Base-by-base conservation (phyloP, 306 rosid genomes). In the Lotus japonicus region DNA sequence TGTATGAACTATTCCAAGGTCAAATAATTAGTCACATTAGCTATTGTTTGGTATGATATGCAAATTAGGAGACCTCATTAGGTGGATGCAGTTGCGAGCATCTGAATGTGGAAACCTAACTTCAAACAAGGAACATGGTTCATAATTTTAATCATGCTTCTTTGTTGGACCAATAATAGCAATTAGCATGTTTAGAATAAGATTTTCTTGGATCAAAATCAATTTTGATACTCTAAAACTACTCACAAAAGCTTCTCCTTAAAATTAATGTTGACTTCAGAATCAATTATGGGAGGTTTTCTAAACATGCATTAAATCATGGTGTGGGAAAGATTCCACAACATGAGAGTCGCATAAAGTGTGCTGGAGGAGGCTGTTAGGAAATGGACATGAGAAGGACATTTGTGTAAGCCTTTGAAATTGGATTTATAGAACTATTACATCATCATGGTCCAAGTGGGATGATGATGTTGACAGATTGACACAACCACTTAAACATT, bases 291-390 rank as follows among this genome's bases (percentile, higher is more conserved):
- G 36, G 0, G 5, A 31, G 7, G 36, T 5, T 6, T 31, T 31
- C 5, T 31, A 31, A 31, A 31, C 36, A 31, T 31, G 1, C 0
- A 31, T 5, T 31, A 13, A 74, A 70, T 69, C 35, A 54, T 62
- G 42, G 5, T 31, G 7, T 6, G 36, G 6, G 36, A 1, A 31
- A n/a, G n/a, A n/a, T n/a, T n/a, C n/a, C n/a, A 48, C 21, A 45
- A 46, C 35, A 38, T 52, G 54, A 33, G 52, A 54, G 75, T 80
- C 74, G 5, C 58, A 58, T 43, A 70, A 74, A 15, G 69, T 57
- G 51, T 59, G 64, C 41, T 36, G 23, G 50, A 13, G 84, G 85
- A 61, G 80, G 83, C 71, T 69, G 16, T 84, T 72, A 68, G 53
- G 11, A 38, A 38, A 38, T 28, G 15, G 28, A 26, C 26, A 62